phyloP scores from a whole-genome alignment of 805 yeast genomes.

The Ogataea sp. region DNA sequence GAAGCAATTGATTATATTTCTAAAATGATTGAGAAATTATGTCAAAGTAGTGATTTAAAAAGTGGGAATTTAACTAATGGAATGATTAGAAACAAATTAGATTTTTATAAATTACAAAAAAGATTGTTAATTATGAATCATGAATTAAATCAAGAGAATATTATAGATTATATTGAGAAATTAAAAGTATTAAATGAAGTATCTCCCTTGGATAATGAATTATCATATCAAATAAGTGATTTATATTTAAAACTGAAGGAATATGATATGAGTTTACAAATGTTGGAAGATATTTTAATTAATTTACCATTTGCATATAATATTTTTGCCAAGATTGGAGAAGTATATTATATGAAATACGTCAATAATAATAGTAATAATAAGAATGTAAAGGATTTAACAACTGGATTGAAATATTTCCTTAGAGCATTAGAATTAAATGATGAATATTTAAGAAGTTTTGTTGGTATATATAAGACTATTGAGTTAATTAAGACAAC shows the following conservation, averaged over 20 bases:
- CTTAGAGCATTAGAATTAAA: conserved; percentile 73
- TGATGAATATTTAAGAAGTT: conserved; percentile 58
- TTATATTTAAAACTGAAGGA: conserved; percentile 55
- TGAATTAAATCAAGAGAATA: conserved; percentile 2
- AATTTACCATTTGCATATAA: conserved; percentile 64
- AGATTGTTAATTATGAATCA: conserved; percentile 13
- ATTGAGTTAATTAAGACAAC: background rate
- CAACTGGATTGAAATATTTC: conserved; percentile 35
- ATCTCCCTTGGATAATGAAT: conserved; percentile 66
- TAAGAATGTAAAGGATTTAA: conserved; percentile 4
- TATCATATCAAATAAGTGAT: conserved; percentile 73
- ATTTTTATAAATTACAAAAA: conserved; percentile 15
- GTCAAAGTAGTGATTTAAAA: conserved; percentile 9
- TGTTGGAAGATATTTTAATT: conserved; percentile 63
- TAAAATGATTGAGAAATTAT: conserved; percentile 8
- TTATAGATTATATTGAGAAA: conserved; percentile 42
- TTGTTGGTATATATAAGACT: conserved; percentile 56
- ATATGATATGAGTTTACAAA: conserved; percentile 56
- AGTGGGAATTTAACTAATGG: conserved; percentile 14
- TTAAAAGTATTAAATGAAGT: conserved; percentile 48
- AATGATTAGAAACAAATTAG: conserved; percentile 7
- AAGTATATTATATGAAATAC: conserved; percentile 23
- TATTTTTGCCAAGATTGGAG: conserved; percentile 58
- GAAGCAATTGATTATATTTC: conserved; percentile 29
- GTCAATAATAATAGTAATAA: background rate